Evolutionary conservation across 805 yeast species (phyloP).

Genomic region (Wickerhamiella slavikovae): DNA sequence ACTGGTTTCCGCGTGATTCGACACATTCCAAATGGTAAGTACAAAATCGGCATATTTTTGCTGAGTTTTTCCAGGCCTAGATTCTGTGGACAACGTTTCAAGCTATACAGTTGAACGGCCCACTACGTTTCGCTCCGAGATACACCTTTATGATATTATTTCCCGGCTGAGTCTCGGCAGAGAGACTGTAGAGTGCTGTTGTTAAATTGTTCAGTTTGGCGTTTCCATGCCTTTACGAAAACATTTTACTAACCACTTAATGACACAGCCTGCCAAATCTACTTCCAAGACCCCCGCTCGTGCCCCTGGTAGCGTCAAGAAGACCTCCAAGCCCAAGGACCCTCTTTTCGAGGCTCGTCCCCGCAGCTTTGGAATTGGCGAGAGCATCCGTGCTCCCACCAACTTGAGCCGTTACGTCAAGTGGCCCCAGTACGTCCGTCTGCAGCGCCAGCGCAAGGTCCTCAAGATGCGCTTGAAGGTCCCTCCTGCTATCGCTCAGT

Average conservation of each 20-base stretch:
- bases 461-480: slow-evolving; percentile 91
- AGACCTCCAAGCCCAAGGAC: slow-evolving; percentile 30
- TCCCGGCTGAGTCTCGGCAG: slow-evolving; percentile 8
- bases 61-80: too few species aligned
- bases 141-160: not conserved
- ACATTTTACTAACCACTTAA: slow-evolving; percentile 14
- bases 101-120: too few species aligned
- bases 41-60: too few species aligned
- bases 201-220: not conserved
- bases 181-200: slow-evolving; percentile 18
- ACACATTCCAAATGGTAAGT: too few species aligned
- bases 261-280: slow-evolving; percentile 32
- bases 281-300: slow-evolving; percentile 99
- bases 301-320: slow-evolving; percentile 21
- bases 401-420: slow-evolving; percentile 92
- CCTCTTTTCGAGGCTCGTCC: slow-evolving; percentile 82
- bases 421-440: slow-evolving; percentile 97
- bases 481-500: slow-evolving; percentile 96
- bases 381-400: slow-evolving; percentile 82
- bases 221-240: not conserved
- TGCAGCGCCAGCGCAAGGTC: slow-evolving; percentile 98
- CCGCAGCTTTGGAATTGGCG: slow-evolving; percentile 92
- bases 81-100: too few species aligned
- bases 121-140: too few species aligned
- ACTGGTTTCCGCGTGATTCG: too few species aligned